Evolutionary conservation across 768 basidiomycete genomes (phyloP).

Genomic region (Roridomyces roridus): DNA sequence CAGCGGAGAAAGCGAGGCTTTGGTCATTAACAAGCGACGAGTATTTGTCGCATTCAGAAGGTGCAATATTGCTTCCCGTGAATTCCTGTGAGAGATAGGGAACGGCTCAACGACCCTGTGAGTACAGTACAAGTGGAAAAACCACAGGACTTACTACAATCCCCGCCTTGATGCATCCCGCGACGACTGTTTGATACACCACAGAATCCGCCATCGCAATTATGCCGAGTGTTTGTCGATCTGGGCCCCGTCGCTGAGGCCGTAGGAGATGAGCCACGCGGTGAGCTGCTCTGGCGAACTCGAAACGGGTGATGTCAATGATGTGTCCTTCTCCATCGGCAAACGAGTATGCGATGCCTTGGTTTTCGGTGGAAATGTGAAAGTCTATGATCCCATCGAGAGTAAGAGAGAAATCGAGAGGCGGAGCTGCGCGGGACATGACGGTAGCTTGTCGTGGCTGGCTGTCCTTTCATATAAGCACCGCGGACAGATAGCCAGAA

Average conservation of each 20-base stretch:
- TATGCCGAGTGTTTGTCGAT: slow-evolving; percentile 43
- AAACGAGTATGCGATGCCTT: slow-evolving; percentile 25
- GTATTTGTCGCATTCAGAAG: slow-evolving; percentile 40
- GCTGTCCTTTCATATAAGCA: too few species aligned
- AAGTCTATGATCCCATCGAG: slow-evolving; percentile 5
- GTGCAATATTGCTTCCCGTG: slow-evolving; percentile 40
- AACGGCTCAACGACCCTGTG: too few species aligned
- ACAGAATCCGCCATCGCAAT: slow-evolving; percentile 39
- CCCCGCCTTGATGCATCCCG: slow-evolving; percentile 45
- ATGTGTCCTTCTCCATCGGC: slow-evolving; percentile 27
- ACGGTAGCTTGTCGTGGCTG: too few species aligned
- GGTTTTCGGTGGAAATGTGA: slow-evolving; percentile 1
- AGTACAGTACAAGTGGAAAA: too few species aligned
- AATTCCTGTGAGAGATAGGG: slow-evolving; percentile 47
- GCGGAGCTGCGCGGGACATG: neutral
- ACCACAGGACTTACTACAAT: slow-evolving; percentile 34
- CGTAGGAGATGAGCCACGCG: slow-evolving; percentile 47
- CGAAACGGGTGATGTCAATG: slow-evolving; percentile 42
- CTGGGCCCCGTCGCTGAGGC: slow-evolving; percentile 35
- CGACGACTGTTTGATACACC: slow-evolving; percentile 47
- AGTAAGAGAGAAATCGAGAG: slow-evolving; percentile 12
- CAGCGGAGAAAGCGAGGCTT: neutral
- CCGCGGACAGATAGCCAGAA: too few species aligned
- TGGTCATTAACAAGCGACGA: slow-evolving; percentile 10
- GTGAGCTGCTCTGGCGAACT: slow-evolving; percentile 52